A percentile compares a stretch with the other conserved stretches of the same genome.
Conservation (phyloP, 208 protist species). For the Acanthamoeba lenticulata region DNA sequence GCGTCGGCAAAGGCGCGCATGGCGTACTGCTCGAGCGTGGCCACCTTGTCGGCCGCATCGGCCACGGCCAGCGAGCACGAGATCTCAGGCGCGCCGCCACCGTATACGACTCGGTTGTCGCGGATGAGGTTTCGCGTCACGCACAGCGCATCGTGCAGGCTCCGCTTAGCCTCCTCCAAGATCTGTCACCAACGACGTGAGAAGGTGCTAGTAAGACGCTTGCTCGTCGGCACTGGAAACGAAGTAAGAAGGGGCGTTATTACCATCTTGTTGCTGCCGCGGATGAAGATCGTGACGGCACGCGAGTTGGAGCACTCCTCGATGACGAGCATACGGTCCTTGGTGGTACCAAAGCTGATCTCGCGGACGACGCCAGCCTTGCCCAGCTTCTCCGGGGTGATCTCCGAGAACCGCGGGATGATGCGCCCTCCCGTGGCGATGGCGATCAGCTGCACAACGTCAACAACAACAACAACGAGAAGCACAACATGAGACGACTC, state of each 20-base stretch:
- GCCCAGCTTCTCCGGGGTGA: conserved; percentile 97
- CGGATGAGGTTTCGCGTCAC: conserved; percentile 99
- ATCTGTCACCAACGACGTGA: conserved; percentile 85
- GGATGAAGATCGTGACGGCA: conserved; percentile 99
- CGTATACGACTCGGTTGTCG: conserved; percentile 99
- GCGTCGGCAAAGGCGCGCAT: conserved; percentile 99
- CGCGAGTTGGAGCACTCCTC: conserved; percentile 98
- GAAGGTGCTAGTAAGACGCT: neutral
- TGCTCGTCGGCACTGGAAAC: too few relatives aligned
- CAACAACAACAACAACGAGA: too few relatives aligned
- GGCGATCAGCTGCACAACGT: conserved; percentile 95
- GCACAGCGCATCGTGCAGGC: conserved; percentile 99
- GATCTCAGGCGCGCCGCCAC: conserved; percentile 99
- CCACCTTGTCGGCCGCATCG: conserved; percentile 90
- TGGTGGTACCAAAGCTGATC: conserved; percentile 96
- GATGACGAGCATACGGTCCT: conserved; percentile 99
- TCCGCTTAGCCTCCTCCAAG: conserved; percentile 99
- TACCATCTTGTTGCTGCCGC: conserved; percentile 99
- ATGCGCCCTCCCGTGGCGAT: conserved; percentile 99
- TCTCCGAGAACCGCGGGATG: conserved; percentile 98
- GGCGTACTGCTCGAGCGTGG: conserved; percentile 98
- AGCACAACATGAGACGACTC: neutral
- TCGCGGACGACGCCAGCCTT: conserved; percentile 89
- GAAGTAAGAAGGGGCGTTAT: neutral
- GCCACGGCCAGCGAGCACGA: conserved; percentile 95